Percentiles rank a stretch among this genome's conserved stretches.
phyloP scores from a whole-genome alignment of 2,329 filamentous ascomycete genomes.

The Phialocephala subalpina region DNA sequence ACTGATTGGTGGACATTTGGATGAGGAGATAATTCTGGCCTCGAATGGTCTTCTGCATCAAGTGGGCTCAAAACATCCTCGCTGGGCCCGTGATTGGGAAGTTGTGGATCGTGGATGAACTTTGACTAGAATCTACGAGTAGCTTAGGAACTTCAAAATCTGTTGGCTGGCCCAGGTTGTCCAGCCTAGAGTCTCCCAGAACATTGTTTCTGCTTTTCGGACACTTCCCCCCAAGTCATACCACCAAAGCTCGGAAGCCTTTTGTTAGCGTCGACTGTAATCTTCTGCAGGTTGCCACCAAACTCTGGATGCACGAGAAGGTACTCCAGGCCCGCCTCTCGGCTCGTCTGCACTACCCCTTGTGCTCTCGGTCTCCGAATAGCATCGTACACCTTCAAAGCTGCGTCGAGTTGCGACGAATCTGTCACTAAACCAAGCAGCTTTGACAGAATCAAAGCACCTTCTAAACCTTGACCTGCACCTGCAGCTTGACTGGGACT shows the following conservation, averaged over 20 bases:
- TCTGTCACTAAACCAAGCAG: slow-evolving; percentile 51
- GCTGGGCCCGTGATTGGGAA: too few relatives aligned
- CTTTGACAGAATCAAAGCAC: slow-evolving; percentile 51
- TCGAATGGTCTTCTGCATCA: too few relatives aligned
- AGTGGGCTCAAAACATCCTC: too few relatives aligned
- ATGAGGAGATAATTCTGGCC: too few relatives aligned
- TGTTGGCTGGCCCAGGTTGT: too few relatives aligned
- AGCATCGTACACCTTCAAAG: slow-evolving; percentile 56
- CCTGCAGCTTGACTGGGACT: slow-evolving; percentile 66
- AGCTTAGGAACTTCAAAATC: too few relatives aligned
- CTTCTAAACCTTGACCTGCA: slow-evolving; percentile 63
- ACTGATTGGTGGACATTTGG: too few relatives aligned
- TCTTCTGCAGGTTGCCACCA: slow-evolving; percentile 45
- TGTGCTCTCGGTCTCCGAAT: slow-evolving; percentile 46
- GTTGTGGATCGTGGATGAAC: too few relatives aligned
- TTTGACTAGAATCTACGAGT: too few relatives aligned
- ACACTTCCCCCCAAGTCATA: slow-evolving; percentile 44
- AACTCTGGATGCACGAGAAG: slow-evolving; percentile 49
- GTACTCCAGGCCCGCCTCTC: slow-evolving; percentile 44
- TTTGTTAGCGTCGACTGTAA: slow-evolving; percentile 45
- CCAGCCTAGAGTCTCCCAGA: slow-evolving; percentile 37
- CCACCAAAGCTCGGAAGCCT: slow-evolving; percentile 45
- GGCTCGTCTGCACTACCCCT: slow-evolving; percentile 22
- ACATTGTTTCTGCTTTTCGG: slow-evolving; percentile 40
- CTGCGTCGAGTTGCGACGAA: slow-evolving; percentile 47